Evolutionary conservation across 331 rosid species (phyloP), one percentile per base, ranked within the genome.

Genomic region (Quercus phellos): DNA sequence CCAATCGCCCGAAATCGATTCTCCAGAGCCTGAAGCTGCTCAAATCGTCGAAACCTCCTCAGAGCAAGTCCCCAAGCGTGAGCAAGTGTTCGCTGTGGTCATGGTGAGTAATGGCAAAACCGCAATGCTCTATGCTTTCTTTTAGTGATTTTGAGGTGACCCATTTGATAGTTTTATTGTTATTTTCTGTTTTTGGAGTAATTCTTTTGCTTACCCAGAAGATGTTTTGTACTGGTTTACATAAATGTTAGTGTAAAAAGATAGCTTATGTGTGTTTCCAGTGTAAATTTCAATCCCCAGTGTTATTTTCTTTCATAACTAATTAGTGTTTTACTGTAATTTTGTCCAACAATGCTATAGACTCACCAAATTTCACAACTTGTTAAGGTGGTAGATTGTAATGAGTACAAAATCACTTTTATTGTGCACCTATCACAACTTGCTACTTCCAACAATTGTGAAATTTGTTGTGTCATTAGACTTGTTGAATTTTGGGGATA

Each of bases 11-110:
- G 53, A 10, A 10, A 12, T 46, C 53, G 53, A 34, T 3, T 55
- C 76, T 18, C 18, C 83, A 9, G 79, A 81, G 11, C 55, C 78
- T 24, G 82, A 81, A 60, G 29, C 85, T 6, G 51, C 77, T 6
- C 76, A 86, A 68, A 59, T 72, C 67, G 83, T 80, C 4, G 61
- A 83, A 64, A 29, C 82, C 77, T 42, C 90, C 26, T 46, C 88
- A 12, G 90, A 18, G 11, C 87, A 75, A 58, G 42, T 81, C 53
- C 84, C 93, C 1, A 78, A 81, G 9, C 92, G 97, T 73, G 98
- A 94, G 80, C 83, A 90, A 26, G 79, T 92, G 69, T 94, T 92
- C 73, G 98, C 97, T 13, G 98, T 94, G 12, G 94, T 92, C 34
- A 90, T 95, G 99, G 99, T 95, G 58, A 71, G 91, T 83, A 14